Base-by-base conservation (phyloP, 2,329 filamentous ascomycete species). In the Cytospora mali region DNA sequence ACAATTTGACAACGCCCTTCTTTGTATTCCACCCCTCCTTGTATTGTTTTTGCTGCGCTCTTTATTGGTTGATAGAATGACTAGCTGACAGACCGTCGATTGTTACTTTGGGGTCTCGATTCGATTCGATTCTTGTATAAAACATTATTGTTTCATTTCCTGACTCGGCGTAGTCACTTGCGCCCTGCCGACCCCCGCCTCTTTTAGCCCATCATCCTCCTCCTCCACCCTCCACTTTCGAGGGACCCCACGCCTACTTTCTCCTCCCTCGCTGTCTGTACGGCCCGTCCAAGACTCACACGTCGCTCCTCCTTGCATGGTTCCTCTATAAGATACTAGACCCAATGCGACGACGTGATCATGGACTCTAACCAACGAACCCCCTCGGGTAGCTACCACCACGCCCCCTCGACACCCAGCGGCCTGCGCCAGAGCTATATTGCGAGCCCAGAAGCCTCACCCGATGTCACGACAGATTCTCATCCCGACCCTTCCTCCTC, bases 381-480 rank as follows among this genome's bases (percentile, higher is more conserved):
- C 25, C 57, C 57, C 57, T 53, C 57, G 57, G 57, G 49, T 49
- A 52, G 16, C 25, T 57, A 54, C 35, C 51, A 46, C 54, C 80
- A 80, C 64, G 73, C 73, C 11, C 79, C 81, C 14, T 65, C 72
- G 27, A 76, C 79, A 61, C 80, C 79, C 9, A 81, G 79, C 69
- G 72, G 76, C 18, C 74, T 83, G 52, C 79, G 80, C 29, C 77
- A 81, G 64, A 78, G 77, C 71, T 77, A 79, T 67, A 78, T 70
- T 2, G 49, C 59, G 29, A 50, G 52, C 35, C 25, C 33, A 58
- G 31, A 27, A 55, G 62, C 63, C 59, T 60, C 66, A 18, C 28
- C 46, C 14, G 62, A 57, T 42, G 11, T 54, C 29, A 13, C n/a
- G 11, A 49, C 18, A 28, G 25, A n/a, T 27, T 42, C 49, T 14